phyloP scores from a whole-genome alignment of 1,139 yeast genomes.

The Eremothecium coryli region DNA sequence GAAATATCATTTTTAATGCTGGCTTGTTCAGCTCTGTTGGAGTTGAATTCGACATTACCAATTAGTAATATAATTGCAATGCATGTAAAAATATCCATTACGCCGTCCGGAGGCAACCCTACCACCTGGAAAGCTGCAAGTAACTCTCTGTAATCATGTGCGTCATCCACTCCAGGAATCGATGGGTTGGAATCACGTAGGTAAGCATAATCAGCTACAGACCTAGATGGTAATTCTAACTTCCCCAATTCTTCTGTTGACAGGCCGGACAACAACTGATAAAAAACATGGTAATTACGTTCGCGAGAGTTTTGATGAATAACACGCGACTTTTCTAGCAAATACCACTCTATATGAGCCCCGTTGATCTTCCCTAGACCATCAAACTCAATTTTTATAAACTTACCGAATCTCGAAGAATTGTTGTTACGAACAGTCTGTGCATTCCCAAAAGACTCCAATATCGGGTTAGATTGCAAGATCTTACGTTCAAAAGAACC shows the following conservation, averaged over 20 bases:
- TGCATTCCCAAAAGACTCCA: constrained; percentile 96
- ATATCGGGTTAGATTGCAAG: constrained; percentile 85
- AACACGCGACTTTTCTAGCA: constrained; percentile 89
- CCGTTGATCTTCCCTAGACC: constrained; percentile 62
- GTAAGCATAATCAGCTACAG: constrained; percentile 39
- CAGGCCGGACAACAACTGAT: constrained; percentile 72
- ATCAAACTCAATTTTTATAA: constrained; percentile 76
- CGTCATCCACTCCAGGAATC: constrained; percentile 68
- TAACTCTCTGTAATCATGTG: constrained; percentile 52
- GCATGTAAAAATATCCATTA: constrained; percentile 50
- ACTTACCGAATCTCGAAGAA: constrained; percentile 95
- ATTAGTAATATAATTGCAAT: constrained; percentile 74
- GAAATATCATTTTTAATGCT: constrained; percentile 51
- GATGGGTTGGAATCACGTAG: constrained; percentile 46
- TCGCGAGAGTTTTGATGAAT: constrained; percentile 68
- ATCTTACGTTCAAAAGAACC: constrained; percentile 69
- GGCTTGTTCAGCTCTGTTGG: constrained; percentile 76
- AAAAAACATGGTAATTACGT: constrained; percentile 87
- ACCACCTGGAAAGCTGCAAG: constrained; percentile 61
- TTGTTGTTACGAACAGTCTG: constrained; percentile 91
- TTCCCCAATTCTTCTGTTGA: constrained; percentile 39
- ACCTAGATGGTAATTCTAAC: constrained; percentile 36
- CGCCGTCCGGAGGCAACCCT: constrained; percentile 55
- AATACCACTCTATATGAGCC: constrained; percentile 90
- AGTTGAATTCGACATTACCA: constrained; percentile 73